phyloP scores from a whole-genome alignment of 495 filamentous ascomycete species.

The Aspergillus funiculosus region DNA sequence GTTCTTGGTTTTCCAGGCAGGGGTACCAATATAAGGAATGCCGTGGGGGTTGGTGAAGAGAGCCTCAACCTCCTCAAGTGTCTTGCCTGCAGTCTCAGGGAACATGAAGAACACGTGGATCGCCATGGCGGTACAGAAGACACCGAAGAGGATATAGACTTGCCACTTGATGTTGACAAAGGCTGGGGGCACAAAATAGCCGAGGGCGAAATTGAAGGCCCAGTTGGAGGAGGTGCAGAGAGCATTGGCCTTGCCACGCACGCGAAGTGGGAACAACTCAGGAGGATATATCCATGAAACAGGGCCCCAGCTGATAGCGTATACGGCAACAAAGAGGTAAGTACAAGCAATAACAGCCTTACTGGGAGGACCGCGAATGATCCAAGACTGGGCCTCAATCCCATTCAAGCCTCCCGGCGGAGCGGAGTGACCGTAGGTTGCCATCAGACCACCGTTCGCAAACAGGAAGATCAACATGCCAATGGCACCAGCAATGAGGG shows the following conservation, averaged over 20 bases:
- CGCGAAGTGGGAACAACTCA: conserved; percentile 60
- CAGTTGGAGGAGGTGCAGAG: conserved; percentile 67
- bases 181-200: conserved; percentile 70
- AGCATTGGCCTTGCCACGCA: conserved; percentile 65
- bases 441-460: conserved; percentile 65
- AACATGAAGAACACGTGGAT: conserved; percentile 76
- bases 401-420: conserved; percentile 43
- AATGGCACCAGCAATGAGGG: conserved; percentile 57
- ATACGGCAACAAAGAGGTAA: conserved; percentile 61
- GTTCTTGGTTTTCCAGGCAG: conserved; percentile 62
- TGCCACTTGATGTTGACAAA: conserved; percentile 71
- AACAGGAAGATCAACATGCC: conserved; percentile 66
- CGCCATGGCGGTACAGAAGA: conserved; percentile 66
- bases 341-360: conserved; percentile 58
- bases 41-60: conserved; percentile 62
- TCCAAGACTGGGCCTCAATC: conserved; percentile 35
- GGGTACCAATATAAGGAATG: conserved; percentile 54
- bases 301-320: conserved; percentile 56
- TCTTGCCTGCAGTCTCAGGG: conserved; percentile 78
- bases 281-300: conserved; percentile 64
- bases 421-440: conserved; percentile 43
- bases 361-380: conserved; percentile 23
- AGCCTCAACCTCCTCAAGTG: conserved; percentile 66
- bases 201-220: conserved; percentile 75
- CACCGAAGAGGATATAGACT: conserved; percentile 69